phyloP scores from a whole-genome alignment of 805 yeast genomes.

The Ogataea pignaliae region DNA sequence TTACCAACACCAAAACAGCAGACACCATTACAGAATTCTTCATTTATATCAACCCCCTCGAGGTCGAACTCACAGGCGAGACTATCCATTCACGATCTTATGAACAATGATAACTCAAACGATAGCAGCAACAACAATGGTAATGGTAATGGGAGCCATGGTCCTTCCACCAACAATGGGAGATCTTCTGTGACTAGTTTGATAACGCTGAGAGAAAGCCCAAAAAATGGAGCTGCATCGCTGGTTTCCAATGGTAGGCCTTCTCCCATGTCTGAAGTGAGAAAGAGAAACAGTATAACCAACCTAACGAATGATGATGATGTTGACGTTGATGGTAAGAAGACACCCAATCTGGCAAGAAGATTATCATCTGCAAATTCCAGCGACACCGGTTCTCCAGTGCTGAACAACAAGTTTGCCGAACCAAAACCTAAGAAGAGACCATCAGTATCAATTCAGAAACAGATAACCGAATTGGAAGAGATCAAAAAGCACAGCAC shows the following conservation, averaged over 20 bases:
- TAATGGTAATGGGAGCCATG: background rate
- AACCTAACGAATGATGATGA: constrained; percentile 42
- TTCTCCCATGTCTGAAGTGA: constrained; percentile 9
- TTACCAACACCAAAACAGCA: constrained; percentile 1
- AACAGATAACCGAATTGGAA: constrained; percentile 24
- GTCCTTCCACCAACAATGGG: background rate
- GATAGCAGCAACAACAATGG: background rate
- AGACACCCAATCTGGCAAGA: constrained; percentile 30
- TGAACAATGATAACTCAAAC: constrained; percentile 23
- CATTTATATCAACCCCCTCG: constrained; percentile 1
- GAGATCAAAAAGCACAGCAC: constrained; percentile 24
- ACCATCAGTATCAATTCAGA: constrained; percentile 14
- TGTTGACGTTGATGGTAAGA: constrained; percentile 39
- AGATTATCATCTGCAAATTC: constrained; percentile 9
- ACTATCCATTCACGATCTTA: constrained; percentile 28
- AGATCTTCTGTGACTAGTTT: background rate
- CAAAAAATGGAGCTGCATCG: background rate
- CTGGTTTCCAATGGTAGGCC: background rate
- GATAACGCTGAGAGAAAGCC: background rate
- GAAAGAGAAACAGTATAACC: constrained; percentile 27
- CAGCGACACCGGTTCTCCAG: constrained; percentile 10
- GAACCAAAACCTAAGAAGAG: constrained; percentile 9
- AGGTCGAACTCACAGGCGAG: constrained; percentile 23
- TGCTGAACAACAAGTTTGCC: constrained; percentile 1
- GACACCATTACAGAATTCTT: background rate